Evolutionary conservation across 371 early-diverging fungal species (phyloP).

Genomic region (Smittium culicis): DNA sequence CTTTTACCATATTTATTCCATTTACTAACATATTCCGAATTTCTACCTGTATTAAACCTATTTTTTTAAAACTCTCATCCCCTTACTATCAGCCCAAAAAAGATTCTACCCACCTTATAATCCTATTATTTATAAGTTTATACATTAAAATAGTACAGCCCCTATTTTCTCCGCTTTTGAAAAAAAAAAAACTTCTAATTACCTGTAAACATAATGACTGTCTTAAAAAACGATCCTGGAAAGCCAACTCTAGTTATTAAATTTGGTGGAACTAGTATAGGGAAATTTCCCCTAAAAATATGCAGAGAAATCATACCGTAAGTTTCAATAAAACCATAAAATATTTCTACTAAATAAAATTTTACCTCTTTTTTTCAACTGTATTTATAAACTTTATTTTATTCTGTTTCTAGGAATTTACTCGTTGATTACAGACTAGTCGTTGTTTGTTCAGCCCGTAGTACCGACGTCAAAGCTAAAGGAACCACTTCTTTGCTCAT

Average conservation of each 20-base stretch:
- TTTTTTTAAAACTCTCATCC: too few species aligned
- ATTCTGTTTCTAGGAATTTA: slow-evolving; percentile 19
- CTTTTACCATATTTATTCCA: too few species aligned
- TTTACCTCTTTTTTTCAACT: neutral
- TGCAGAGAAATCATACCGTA: slow-evolving; percentile 34
- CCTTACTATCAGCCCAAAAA: too few species aligned
- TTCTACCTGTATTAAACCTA: too few species aligned
- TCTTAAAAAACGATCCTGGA: slow-evolving; percentile 12
- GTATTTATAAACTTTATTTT: neutral
- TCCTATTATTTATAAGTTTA: too few species aligned
- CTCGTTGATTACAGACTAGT: slow-evolving; percentile 50
- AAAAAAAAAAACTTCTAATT: too few species aligned
- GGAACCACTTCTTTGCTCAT: slow-evolving; percentile 55
- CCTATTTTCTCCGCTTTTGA: too few species aligned
- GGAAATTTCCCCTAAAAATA: slow-evolving; percentile 47
- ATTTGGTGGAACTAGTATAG: slow-evolving; percentile 79
- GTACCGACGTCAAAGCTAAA: slow-evolving; percentile 55
- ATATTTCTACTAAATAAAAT: neutral
- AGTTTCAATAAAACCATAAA: slow-evolving; percentile 14
- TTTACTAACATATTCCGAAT: too few species aligned
- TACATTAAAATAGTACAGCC: too few species aligned
- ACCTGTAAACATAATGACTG: slow-evolving; percentile 5
- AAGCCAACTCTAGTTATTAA: slow-evolving; percentile 51
- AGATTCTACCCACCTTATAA: too few species aligned
- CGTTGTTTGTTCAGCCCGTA: slow-evolving; percentile 70